These are phyloP conservation scores for Solanum neorickii DNA, from an alignment of 257 asterid species.

Conservation along the genomic window DNA sequence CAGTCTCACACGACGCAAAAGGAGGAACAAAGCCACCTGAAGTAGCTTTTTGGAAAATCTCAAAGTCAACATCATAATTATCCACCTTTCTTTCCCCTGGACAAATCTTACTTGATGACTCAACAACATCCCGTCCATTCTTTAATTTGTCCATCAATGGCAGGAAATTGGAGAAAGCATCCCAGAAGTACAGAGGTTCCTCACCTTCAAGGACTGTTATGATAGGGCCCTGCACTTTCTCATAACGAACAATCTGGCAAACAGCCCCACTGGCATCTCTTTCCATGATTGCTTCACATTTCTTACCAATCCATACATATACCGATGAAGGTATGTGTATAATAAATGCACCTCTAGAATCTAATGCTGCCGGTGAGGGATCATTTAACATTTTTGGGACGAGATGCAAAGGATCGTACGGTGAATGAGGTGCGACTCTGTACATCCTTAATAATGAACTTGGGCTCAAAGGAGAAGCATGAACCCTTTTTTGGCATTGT, in stretches of 20 bases:
- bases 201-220: constrained; percentile 25
- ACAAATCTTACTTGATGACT: constrained; percentile 4
- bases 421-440: constrained; percentile 39
- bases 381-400: constrained; percentile 39
- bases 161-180: constrained; percentile 29
- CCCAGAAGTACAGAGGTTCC: constrained; percentile 37
- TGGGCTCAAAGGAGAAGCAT: constrained; percentile 41
- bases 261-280: constrained; percentile 41
- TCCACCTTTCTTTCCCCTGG: constrained; percentile 24
- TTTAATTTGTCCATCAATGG: constrained; percentile 30
- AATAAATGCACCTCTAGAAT: constrained; percentile 43
- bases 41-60: constrained; percentile 32
- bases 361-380: constrained; percentile 34
- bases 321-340: constrained; percentile 31
- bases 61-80: constrained; percentile 25
- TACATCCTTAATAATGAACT: constrained; percentile 33
- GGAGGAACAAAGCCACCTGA: constrained; percentile 39
- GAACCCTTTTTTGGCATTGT: constrained; percentile 43
- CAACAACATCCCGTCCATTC: constrained; percentile 8
- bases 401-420: constrained; percentile 43
- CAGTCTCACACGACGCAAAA: constrained; percentile 26
- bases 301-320: constrained; percentile 40
- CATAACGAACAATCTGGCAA: constrained; percentile 42
- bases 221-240: constrained; percentile 35
- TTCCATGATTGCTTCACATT: constrained; percentile 31